Evolutionary conservation across 805 yeast genomes (phyloP), one percentile per base, ranked within the genome.

Genomic region (Danielozyma ontarioensis): DNA sequence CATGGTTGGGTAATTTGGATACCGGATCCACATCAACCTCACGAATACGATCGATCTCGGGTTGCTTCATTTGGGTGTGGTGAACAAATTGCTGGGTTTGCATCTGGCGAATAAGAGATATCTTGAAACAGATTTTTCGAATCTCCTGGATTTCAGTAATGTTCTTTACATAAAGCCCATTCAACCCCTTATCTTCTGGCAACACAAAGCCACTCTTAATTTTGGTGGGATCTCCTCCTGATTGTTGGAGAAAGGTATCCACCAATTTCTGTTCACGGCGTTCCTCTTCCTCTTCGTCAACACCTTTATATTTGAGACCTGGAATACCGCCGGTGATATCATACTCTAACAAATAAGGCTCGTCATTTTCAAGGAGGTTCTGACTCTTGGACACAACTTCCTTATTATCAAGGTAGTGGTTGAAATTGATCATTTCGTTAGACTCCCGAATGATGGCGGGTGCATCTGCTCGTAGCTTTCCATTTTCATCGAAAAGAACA

Each of bases 251-350:
- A 33, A 51, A 52, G 13, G 52, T 33, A 31, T 66, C 70, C 1
- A 57, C 69, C 38, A 59, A 47, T 28, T 51, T 49, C 31, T 56
- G 60, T 32, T 67, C 72, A 19, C 48, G 45, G 35, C 39, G 51
- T 8, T 61, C 66, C 24, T 70, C 74, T 11, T 70, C 64, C 4
- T 45, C 51, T 32, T 60, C 58, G 34, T 69, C 72, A 1, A 73
- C 33, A 12, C 88, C 89, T 13, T 49, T 45, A 44, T 76, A 80
- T 3, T 49, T 48, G 2, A 84, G 48, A 0, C 78, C 74, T 0
- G 98, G 97, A 5, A 88, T 52, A 0, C 88, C 88, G 28, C 94
- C 88, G 2, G 76, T 64, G 4, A 84, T 74, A 42, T 89, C 96
- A 54, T 90, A 93, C 53, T 93, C 97, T 19, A 84, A 68, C 29